Percentiles rank a stretch among this genome's conserved stretches.
Evolutionary conservation across 148 eudicot species (phyloP).

Genomic region (Fagopyrum esculentum): DNA sequence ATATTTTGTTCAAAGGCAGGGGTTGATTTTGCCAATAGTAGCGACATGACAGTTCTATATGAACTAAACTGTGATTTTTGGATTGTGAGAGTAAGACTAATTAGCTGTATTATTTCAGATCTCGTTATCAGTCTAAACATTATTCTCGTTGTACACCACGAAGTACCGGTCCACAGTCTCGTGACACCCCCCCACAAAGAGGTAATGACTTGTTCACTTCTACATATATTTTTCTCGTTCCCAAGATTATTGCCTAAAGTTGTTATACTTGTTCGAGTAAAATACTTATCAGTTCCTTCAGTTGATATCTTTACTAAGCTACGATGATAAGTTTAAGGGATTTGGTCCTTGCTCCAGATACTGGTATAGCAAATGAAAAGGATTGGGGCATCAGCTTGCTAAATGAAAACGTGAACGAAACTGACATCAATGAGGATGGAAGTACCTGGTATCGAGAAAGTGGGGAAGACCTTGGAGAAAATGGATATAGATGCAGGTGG

Average conservation of each 20-base stretch:
- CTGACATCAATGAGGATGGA: conserved; percentile 88
- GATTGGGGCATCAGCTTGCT: conserved; percentile 90
- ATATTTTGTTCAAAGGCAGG: background rate
- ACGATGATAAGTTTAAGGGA: no score
- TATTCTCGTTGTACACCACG: conserved; percentile 71
- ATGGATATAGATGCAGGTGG: conserved; percentile 97
- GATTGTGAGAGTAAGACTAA: background rate
- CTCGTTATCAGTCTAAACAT: conserved; percentile 52
- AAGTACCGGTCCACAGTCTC: conserved; percentile 83
- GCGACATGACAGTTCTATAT: background rate
- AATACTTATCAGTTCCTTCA: no score
- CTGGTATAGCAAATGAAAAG: conserved; percentile 97
- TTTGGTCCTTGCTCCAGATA: conserved; percentile 37
- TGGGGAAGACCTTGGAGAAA: conserved; percentile 80
- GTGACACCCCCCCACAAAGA: conserved; percentile 96
- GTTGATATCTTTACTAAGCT: background rate
- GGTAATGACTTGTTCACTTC: conserved; percentile 29
- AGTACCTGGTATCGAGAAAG: conserved; percentile 88
- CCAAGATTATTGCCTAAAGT: no score
- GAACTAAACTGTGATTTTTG: background rate
- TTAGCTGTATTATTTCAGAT: conserved; percentile 35
- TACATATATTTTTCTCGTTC: background rate
- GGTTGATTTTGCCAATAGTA: background rate
- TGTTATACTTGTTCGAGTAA: no score
- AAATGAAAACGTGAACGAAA: conserved; percentile 61